A percentile compares a stretch with the other conserved stretches of the same genome.
Evolutionary conservation across 768 basidiomycete genomes (phyloP).

Genomic region (Mycena pura): DNA sequence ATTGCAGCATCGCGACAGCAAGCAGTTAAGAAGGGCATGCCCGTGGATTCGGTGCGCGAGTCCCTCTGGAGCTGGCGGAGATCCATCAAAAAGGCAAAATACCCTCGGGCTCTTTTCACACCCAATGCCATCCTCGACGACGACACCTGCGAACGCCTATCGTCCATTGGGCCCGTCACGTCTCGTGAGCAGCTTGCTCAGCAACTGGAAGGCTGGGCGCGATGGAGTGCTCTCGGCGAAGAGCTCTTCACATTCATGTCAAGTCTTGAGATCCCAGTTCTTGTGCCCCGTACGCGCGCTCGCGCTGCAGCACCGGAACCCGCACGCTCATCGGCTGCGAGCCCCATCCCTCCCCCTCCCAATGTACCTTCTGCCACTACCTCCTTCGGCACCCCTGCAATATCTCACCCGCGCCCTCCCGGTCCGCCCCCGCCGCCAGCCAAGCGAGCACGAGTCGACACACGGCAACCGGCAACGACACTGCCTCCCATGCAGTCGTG

Average conservation of each 20-base stretch:
- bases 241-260: neutral
- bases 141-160: neutral
- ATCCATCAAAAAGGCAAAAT: neutral
- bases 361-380: neutral
- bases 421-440: neutral
- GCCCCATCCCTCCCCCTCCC: neutral
- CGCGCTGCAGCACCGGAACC: neutral
- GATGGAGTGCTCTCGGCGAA: neutral
- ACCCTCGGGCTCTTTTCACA: neutral
- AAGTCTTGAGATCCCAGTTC: neutral
- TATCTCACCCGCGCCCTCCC: neutral
- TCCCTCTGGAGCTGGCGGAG: neutral
- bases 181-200: neutral
- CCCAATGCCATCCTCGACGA: conserved; percentile 1
- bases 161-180: neutral
- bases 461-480: neutral
- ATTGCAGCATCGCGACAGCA: neutral
- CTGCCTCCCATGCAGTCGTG: neutral
- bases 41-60: neutral
- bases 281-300: neutral
- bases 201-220: neutral
- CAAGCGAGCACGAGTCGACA: neutral
- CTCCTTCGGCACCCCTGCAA: neutral
- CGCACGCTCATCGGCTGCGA: neutral
- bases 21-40: neutral